Conservation (phyloP, 257 asterid species). For the Lithospermum erythrorhizon region DNA sequence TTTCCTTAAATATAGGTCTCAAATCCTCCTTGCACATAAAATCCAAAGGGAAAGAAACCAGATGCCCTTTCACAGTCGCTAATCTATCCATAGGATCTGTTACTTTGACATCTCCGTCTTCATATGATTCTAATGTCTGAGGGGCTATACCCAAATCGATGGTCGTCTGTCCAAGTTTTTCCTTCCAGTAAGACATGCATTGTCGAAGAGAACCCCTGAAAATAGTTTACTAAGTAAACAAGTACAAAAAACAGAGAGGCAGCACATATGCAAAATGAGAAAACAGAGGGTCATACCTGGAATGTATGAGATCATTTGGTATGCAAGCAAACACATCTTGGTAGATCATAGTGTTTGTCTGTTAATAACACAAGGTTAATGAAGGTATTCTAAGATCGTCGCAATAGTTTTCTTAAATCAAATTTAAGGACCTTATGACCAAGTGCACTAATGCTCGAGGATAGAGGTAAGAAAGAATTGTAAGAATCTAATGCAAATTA, state of each 20-base stretch:
- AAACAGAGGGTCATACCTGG: conserved; percentile 46
- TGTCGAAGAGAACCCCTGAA: conserved; percentile 74
- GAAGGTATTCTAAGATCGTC: neutral
- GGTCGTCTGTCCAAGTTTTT: conserved; percentile 66
- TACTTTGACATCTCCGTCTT: conserved; percentile 51
- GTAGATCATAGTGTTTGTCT: conserved; percentile 80
- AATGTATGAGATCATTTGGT: conserved; percentile 80
- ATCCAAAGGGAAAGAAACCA: conserved; percentile 87
- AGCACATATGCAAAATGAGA: conserved; percentile 7
- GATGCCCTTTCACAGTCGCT: conserved; percentile 65
- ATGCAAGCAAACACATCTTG: conserved; percentile 90
- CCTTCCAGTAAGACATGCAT: conserved; percentile 66
- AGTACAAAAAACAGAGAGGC: conserved; percentile 6
- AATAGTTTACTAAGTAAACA: neutral
- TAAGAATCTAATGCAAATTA: neutral
- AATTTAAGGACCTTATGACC: neutral
- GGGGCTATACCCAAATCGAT: conserved; percentile 91
- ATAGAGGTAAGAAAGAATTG: too few species aligned
- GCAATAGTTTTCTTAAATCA: neutral
- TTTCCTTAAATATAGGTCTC: conserved; percentile 89
- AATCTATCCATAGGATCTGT: conserved; percentile 88
- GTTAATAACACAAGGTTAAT: conserved; percentile 21
- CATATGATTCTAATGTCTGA: conserved; percentile 42
- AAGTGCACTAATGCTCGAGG: neutral
- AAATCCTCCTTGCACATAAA: conserved; percentile 88